These are phyloP conservation scores for Alternaria conjuncta DNA, from an alignment of 2,329 filamentous ascomycete species.

Conservation along the genomic window DNA sequence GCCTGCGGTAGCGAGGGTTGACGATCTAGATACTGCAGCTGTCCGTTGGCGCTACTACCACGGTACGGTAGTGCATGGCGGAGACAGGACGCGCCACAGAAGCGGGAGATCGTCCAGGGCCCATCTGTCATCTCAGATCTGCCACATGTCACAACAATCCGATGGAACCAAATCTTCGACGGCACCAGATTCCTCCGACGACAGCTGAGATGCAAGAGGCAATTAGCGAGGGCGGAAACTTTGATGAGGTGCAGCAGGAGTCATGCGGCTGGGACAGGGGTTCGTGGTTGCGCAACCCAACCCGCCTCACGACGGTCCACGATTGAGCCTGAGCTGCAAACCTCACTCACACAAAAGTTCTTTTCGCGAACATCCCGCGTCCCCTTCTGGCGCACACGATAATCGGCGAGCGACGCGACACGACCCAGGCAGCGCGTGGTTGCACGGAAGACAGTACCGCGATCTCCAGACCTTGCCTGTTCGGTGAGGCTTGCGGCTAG, in stretches of 20 bases:
- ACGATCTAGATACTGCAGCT: neutral
- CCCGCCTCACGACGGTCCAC: neutral
- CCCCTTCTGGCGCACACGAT: neutral
- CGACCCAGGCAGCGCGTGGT: neutral
- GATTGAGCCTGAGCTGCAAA: neutral
- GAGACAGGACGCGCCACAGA: neutral
- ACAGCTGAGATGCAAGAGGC: neutral
- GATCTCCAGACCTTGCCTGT: neutral
- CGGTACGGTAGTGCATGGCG: neutral
- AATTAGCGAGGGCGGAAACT: neutral
- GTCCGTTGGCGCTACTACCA: constrained; percentile 1
- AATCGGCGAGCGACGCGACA: neutral
- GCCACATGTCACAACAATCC: neutral
- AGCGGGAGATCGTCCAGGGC: constrained; percentile 6
- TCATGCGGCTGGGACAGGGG: constrained; percentile 6
- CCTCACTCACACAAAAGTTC: neutral
- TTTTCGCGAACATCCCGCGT: neutral
- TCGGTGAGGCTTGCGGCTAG: neutral
- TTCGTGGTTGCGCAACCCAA: neutral
- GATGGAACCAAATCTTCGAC: neutral
- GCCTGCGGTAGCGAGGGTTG: neutral
- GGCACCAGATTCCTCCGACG: neutral
- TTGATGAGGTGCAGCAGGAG: constrained; percentile 5
- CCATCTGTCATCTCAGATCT: neutral
- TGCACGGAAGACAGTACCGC: neutral